Evolutionary conservation across 148 eudicot genomes (phyloP).

Genomic region (Spergularia bocconei): DNA sequence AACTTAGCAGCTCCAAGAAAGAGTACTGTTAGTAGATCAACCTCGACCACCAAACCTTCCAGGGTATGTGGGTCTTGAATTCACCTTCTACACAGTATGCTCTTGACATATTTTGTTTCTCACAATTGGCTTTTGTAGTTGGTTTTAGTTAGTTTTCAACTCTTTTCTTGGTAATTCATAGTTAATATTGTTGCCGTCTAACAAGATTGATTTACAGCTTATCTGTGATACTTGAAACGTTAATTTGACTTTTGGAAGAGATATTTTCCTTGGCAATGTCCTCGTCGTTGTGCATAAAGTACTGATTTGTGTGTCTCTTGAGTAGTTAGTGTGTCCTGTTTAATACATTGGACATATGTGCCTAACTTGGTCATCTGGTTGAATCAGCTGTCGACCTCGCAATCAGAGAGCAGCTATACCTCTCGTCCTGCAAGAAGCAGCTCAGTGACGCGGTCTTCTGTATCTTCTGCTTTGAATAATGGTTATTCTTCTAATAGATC

Average conservation of each 20-base stretch:
- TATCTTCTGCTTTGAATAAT: conserved; percentile 55
- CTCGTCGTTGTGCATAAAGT: neutral
- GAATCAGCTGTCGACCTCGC: conserved; percentile 69
- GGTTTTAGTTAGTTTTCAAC: neutral
- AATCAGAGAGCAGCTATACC: conserved; percentile 59
- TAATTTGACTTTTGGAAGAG: neutral
- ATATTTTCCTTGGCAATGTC: neutral
- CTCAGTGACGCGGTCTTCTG: conserved; percentile 85
- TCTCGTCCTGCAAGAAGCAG: conserved; percentile 79
- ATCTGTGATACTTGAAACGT: neutral
- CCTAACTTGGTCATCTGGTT: conserved; percentile 16
- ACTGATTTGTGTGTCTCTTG: neutral
- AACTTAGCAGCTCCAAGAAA: conserved; percentile 54
- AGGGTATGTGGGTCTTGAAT: conserved; percentile 47
- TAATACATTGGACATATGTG: neutral
- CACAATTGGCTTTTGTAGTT: neutral
- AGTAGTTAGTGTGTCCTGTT: neutral
- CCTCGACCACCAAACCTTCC: conserved; percentile 68
- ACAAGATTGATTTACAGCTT: neutral
- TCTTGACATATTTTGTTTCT: conserved; percentile 1
- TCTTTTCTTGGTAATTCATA: neutral
- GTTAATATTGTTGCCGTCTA: neutral
- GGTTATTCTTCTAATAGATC: conserved; percentile 64
- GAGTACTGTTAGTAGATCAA: conserved; percentile 54
- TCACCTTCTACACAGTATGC: neutral